These are phyloP conservation scores for Podaxis carcinomalis DNA, from an alignment of 768 basidiomycete genomes.

Conservation along the genomic window DNA sequence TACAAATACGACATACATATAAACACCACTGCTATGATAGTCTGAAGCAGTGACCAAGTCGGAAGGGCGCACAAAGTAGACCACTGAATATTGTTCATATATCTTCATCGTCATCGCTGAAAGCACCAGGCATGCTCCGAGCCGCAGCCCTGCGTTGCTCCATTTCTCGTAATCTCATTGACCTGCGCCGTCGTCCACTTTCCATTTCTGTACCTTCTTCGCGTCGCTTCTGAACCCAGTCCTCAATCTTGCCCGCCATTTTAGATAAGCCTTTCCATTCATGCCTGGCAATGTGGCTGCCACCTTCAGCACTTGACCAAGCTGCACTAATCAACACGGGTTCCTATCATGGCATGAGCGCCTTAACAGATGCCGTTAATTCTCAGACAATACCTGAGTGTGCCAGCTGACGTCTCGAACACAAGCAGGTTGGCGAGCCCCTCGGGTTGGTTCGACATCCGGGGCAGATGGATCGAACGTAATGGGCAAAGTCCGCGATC, in stretches of 20 bases:
- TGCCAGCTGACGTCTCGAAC: conserved; percentile 98
- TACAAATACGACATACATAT: not conserved
- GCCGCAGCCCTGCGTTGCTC: not conserved
- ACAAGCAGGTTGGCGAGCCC: conserved; percentile 39
- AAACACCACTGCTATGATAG: not conserved
- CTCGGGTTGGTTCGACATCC: conserved; percentile 33
- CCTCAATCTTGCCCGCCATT: conserved; percentile 60
- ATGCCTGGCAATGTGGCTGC: conserved; percentile 84
- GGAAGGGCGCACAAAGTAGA: not conserved
- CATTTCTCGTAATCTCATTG: conserved; percentile 15
- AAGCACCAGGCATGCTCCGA: conserved; percentile 11
- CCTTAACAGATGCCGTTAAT: not conserved
- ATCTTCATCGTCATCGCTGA: conserved; percentile 10
- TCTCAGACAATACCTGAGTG: conserved; percentile 47
- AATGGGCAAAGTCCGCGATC: conserved; percentile 67
- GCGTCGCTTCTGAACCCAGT: conserved; percentile 59
- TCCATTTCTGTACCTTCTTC: conserved; percentile 19
- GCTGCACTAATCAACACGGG: conserved; percentile 90
- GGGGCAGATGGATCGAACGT: conserved; percentile 66
- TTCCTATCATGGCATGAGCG: conserved; percentile 41
- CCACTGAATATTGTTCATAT: not conserved
- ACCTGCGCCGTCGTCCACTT: conserved; percentile 21
- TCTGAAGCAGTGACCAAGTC: not conserved
- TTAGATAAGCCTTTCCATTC: conserved; percentile 94
- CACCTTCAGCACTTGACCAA: conserved; percentile 67